Evolutionary conservation across 140 eudicot genomes (phyloP), one percentile per base, ranked within the genome.

Genomic region (Senecio squalidus): DNA sequence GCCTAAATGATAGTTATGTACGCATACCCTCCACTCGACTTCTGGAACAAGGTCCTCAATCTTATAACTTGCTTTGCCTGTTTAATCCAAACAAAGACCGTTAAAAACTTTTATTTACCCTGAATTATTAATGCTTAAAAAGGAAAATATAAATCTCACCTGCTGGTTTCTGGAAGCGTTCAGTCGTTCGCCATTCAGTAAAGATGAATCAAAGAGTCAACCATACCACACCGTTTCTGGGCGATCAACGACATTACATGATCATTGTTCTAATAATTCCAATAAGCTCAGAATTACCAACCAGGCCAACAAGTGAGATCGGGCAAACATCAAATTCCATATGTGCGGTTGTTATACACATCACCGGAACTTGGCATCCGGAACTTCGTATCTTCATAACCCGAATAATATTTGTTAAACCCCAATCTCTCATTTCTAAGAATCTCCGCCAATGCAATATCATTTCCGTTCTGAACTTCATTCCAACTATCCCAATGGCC

Each of bases 401-500:
- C 69, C 1, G 73, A 54, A 66, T 58, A 58, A 66, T 49, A 60
- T 47, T 64, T 66, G 29, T 66, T 73, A 14, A 58, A 60, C 15
- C 71, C 93, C 50, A 80, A 25, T 74, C 95, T 76, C 58, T 92
- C 96, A 30, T 66, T 73, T 70, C 96, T 79, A 14, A 81, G 76
- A 11, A 84, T 71, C 68, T 88, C 98, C 2, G 84, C 81, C 78
- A 84, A 67, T 16, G 84, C 81, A 59, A 78, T 62, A 70, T 74
- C 80, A 66, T 88, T 84, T 16, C 83, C 84, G 40, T 48, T 66
- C 20, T 70, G 95, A 20, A 77, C 69, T 64, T 82, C 93, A 68
- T 57, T 84, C 99, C 99, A 87, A 49, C 85, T 62, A 72, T 89
- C 95, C 99, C 90, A 84, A 63, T 80, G 92, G 5, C 89, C 83